Conservation (phyloP, 495 filamentous ascomycete genomes). For the Amorphotheca resinae region DNA sequence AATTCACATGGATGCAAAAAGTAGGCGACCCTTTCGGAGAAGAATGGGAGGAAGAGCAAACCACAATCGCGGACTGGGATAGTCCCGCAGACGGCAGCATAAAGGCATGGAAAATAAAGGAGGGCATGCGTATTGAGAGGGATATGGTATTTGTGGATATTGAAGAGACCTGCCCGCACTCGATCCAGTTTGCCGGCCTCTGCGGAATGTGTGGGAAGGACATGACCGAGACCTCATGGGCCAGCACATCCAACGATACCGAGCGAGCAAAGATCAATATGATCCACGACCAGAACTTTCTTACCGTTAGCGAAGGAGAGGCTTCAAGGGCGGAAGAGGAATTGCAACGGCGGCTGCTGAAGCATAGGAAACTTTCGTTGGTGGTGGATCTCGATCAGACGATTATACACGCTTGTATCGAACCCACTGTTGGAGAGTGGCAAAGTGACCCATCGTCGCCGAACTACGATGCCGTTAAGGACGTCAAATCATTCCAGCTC, state of each 20-base stretch:
- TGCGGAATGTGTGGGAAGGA: constrained; percentile 92
- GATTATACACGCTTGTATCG: constrained; percentile 95
- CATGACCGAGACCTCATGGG: constrained; percentile 62
- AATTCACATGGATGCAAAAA: constrained; percentile 58
- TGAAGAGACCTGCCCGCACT: constrained; percentile 84
- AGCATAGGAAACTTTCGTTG: constrained; percentile 69
- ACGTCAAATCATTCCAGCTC: constrained; percentile 78
- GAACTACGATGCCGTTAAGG: constrained; percentile 82
- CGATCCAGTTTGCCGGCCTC: constrained; percentile 78
- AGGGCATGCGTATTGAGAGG: constrained; percentile 54
- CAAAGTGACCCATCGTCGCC: constrained; percentile 75
- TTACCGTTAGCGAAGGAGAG: constrained; percentile 63
- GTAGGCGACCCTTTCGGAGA: constrained; percentile 64
- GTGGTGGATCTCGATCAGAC: constrained; percentile 98
- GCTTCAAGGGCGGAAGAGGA: constrained; percentile 74
- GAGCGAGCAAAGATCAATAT: constrained; percentile 85
- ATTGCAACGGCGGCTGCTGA: constrained; percentile 68
- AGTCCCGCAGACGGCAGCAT: constrained; percentile 71
- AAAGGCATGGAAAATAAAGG: constrained; percentile 57
- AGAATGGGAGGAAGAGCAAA: constrained; percentile 52
- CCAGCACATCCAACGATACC: constrained; percentile 42
- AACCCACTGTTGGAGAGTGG: constrained; percentile 94
- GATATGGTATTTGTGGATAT: constrained; percentile 57
- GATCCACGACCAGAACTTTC: constrained; percentile 73
- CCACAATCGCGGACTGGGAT: constrained; percentile 64